Base-by-base conservation (phyloP, 1,284 basidiomycete species). In the Tilletia indica region DNA sequence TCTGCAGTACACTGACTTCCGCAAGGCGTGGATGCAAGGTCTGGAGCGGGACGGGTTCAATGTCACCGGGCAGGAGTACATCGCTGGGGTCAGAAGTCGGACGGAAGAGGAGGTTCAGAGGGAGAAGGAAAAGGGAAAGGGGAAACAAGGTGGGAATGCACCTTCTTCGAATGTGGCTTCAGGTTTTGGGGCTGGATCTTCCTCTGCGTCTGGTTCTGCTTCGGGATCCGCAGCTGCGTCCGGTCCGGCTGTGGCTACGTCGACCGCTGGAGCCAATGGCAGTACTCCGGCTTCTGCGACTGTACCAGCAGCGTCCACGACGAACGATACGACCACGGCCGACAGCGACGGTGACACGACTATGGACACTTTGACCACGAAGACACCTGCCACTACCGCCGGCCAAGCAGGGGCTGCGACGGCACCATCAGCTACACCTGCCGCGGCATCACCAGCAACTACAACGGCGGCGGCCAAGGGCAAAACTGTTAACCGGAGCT, bases 1-100 rank as follows among this genome's bases (percentile, higher is more conserved):
- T 25, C 90, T 90, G 12, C 96, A 99, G 83, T 98, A 97, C 79
- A 90, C 92, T 4, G 90, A 92, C 63, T 89, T 93, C 36, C 89
- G 93, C 54, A 91, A 92, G 79, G 87, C 89, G 76, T 92, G 61
- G 61, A 64, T 64, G 61, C 38, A 25, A 38, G 61, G 42, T 6
- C 45, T 25, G 45, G 66, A 49, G 47, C n/a, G 12, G 45, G 66
- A 67, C 31, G 66, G 16, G 66, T 47, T 36, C 61, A 39, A 39
- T 39, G 61, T 64, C 36, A 64, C 61, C 36, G 61, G 61, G 2
- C 61, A 25, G 2, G 61, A 64, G 36, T 64, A 42, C 14, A 14
- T n/a, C 1, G 36, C 34, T 39, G 61, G 61, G 38, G 31, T 64
- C 36, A 64, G 36, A 38, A 64, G 61, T 34, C 31, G 36, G 61